A percentile compares a stretch with the other conserved stretches of the same genome.
These are phyloP conservation scores for Aspergillus vadensis DNA, from an alignment of 2,329 filamentous ascomycete species.

Conservation along the genomic window DNA sequence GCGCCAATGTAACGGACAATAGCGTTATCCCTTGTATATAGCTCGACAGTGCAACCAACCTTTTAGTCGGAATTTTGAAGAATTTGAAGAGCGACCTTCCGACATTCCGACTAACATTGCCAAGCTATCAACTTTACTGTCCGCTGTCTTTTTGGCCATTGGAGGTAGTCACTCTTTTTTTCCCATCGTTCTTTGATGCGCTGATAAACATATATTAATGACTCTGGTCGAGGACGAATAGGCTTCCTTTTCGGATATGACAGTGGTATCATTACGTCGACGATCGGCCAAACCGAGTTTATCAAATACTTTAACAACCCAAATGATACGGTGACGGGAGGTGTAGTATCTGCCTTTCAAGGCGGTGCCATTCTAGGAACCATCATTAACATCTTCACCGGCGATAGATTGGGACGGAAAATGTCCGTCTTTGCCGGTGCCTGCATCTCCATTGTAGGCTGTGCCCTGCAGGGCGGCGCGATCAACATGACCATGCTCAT, in stretches of 20 bases:
- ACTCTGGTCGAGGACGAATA: constrained; percentile 1
- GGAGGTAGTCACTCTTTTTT: constrained; percentile 15
- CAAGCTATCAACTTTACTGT: constrained; percentile 16
- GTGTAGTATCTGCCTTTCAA: constrained; percentile 42
- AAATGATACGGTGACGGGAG: constrained; percentile 27
- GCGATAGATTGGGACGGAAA: constrained; percentile 1
- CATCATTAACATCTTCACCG: constrained; percentile 8
- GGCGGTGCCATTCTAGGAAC: constrained; percentile 33
- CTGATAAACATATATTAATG: neutral
- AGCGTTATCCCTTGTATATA: no score
- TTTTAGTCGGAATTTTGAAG: no score
- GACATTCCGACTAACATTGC: no score
- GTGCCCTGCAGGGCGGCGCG: constrained; percentile 9
- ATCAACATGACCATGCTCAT: constrained; percentile 14
- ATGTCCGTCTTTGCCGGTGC: constrained; percentile 12
- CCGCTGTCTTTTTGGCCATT: constrained; percentile 24
- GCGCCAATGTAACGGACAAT: no score
- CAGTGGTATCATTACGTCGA: constrained; percentile 35
- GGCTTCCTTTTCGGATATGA: constrained; percentile 39
- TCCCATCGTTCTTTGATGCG: no score
- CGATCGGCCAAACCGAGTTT: constrained; percentile 33
- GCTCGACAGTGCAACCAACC: no score
- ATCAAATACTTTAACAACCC: constrained; percentile 28
- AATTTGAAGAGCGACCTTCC: no score
- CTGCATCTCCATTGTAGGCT: constrained; percentile 7